Evolutionary conservation across 345 rosid species (phyloP), one percentile per base, ranked within the genome.

Genomic region (Rhodamnia rubescens): DNA sequence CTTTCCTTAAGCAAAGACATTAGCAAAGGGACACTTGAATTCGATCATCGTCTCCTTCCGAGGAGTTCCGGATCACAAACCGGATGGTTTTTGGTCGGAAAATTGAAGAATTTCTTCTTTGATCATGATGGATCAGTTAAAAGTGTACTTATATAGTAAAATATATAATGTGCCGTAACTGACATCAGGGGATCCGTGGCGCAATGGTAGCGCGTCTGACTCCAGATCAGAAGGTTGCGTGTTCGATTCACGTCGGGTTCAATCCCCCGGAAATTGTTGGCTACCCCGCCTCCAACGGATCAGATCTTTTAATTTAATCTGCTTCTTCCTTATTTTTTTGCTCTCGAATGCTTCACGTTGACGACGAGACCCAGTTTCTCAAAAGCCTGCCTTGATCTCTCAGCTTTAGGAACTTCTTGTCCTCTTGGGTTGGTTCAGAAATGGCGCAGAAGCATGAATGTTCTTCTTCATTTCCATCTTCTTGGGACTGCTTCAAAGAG

Each of bases 141-240:
- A 27, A n/a, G n/a, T n/a, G n/a, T n/a, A n/a, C n/a, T n/a, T n/a
- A n/a, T n/a, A n/a, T n/a, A n/a, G n/a, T n/a, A n/a, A n/a, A n/a
- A n/a, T n/a, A n/a, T n/a, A n/a, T n/a, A n/a, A 27, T 29, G 5
- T 56, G 11, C 5, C 11, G 0, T 0, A 1, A 0, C 2, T 36
- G 13, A 2, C 80, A 18, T 1, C 80, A 4, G 1, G 47, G 98
- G 98, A 94, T 93, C 95, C 91, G 95, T 93, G 98, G 97, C 97
- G 96, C 98, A 96, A 96, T 93, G 99, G 97, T 95, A 94, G 99
- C 95, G 94, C 95, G 97, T 94, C 96, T 93, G 96, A 93, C 97
- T 93, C 98, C 96, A 93, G 96, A 93, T 95, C 96, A 94, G 96
- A 96, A 96, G 99, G 96, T 96, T 94, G 96, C 95, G 95, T 92